These are phyloP conservation scores for Paramyrothecium roridum DNA, from an alignment of 2,329 filamentous ascomycete species.

Conservation along the genomic window DNA sequence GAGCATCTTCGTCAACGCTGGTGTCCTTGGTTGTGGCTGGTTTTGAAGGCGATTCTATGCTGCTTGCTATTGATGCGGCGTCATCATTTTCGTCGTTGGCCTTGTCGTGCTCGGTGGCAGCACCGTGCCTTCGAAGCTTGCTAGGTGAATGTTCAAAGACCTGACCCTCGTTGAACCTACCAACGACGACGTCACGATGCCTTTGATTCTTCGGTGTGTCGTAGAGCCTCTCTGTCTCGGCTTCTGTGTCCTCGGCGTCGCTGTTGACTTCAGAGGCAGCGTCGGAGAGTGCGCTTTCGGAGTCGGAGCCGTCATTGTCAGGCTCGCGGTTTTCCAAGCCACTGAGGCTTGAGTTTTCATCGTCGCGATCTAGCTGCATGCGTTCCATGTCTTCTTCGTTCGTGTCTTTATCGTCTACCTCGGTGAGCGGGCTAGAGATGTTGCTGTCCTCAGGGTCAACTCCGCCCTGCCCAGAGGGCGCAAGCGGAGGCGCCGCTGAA, in stretches of 20 bases:
- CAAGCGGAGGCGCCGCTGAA: slow-evolving; percentile 45
- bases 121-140: slow-evolving; percentile 61
- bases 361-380: slow-evolving; percentile 38
- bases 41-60: slow-evolving; percentile 34
- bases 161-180: slow-evolving; percentile 50
- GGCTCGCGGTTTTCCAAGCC: slow-evolving; percentile 18
- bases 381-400: slow-evolving; percentile 67
- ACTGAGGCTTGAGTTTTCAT: slow-evolving; percentile 23
- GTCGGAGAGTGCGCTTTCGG: slow-evolving; percentile 56
- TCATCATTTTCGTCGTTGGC: slow-evolving; percentile 39
- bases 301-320: slow-evolving; percentile 34
- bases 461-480: slow-evolving; percentile 31
- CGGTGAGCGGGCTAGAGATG: slow-evolving; percentile 87
- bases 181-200: slow-evolving; percentile 59
- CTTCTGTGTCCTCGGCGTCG: slow-evolving; percentile 68
- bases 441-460: slow-evolving; percentile 62
- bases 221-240: slow-evolving; percentile 90
- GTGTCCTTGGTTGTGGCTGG: slow-evolving; percentile 19
- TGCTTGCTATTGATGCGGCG: slow-evolving; percentile 31
- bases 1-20: slow-evolving; percentile 24
- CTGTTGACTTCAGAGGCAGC: slow-evolving; percentile 37
- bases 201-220: slow-evolving; percentile 73
- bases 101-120: slow-evolving; percentile 31
- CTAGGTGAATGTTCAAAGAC: slow-evolving; percentile 68
- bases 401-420: slow-evolving; percentile 77